Evolutionary conservation across 768 basidiomycete species (phyloP).

Genomic region (Auriscalpium vulgare): DNA sequence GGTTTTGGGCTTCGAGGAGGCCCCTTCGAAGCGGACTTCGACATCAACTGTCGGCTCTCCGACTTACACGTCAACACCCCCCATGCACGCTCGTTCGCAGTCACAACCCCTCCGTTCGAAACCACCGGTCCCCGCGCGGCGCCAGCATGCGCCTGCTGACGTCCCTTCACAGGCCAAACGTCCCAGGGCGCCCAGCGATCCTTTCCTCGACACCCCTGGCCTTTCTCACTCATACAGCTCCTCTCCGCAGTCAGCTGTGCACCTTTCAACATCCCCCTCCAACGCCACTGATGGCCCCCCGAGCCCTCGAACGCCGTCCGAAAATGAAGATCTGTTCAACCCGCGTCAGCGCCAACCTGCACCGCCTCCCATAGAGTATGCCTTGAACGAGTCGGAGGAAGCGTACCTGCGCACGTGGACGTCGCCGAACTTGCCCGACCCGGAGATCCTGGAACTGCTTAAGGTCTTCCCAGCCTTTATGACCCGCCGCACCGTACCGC

Average conservation of each 20-base stretch:
- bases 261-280: constrained; percentile 26
- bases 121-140: constrained; percentile 14
- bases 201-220: constrained; percentile 67
- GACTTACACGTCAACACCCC: constrained; percentile 30
- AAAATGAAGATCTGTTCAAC: constrained; percentile 25
- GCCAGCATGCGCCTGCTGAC: constrained; percentile 31
- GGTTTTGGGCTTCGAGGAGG: constrained; percentile 73
- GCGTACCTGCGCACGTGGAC: constrained; percentile 72
- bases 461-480: constrained; percentile 74
- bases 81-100: constrained; percentile 45
- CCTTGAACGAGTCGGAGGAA: constrained; percentile 30
- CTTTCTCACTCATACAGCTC: constrained; percentile 49
- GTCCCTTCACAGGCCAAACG: constrained; percentile 49
- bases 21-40: constrained; percentile 15
- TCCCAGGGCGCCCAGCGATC: constrained; percentile 68
- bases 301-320: constrained; percentile 31
- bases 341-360: constrained; percentile 12
- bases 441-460: constrained; percentile 62
- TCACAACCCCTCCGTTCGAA: constrained; percentile 43
- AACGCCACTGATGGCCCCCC: constrained; percentile 32
- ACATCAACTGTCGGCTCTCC: constrained; percentile 22
- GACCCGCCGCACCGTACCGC: constrained; percentile 57
- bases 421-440: constrained; percentile 69
- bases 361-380: constrained; percentile 22
- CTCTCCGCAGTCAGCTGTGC: constrained; percentile 31